These are phyloP conservation scores for Brettanomyces nanus DNA, from an alignment of 805 yeast species.

Conservation along the genomic window DNA sequence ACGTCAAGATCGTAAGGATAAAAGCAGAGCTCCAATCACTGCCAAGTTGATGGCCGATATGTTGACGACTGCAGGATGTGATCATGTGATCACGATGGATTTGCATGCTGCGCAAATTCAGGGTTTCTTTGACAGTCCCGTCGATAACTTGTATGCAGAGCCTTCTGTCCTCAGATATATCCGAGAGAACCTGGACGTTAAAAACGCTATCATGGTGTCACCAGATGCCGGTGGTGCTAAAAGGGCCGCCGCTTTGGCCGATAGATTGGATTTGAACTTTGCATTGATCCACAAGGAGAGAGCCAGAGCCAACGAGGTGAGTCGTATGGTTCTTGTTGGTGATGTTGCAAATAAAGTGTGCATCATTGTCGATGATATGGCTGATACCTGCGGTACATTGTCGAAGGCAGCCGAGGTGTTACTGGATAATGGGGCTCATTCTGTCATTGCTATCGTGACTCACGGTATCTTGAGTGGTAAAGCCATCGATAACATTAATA, in stretches of 20 bases:
- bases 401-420: constrained; percentile 91
- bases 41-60: constrained; percentile 90
- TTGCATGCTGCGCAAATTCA: constrained; percentile 96
- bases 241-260: constrained; percentile 92
- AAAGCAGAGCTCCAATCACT: constrained; percentile 91
- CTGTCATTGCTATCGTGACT: constrained; percentile 88
- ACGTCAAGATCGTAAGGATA: constrained; percentile 94
- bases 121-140: constrained; percentile 93
- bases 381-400: constrained; percentile 95
- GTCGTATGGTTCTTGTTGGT: constrained; percentile 93
- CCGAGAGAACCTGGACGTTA: constrained; percentile 46
- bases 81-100: constrained; percentile 95
- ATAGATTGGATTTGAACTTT: constrained; percentile 81
- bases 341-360: constrained; percentile 82
- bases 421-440: constrained; percentile 69
- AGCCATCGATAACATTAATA: constrained; percentile 67
- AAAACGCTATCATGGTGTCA: constrained; percentile 72
- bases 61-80: constrained; percentile 88
- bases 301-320: constrained; percentile 89
- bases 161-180: constrained; percentile 83
- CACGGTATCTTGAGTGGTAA: constrained; percentile 89
- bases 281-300: constrained; percentile 97
- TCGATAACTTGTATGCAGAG: constrained; percentile 91
- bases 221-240: constrained; percentile 99
- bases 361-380: constrained; percentile 92